Percentiles rank a stretch among this genome's conserved stretches.
Conservation (phyloP, 1,284 basidiomycete genomes). For the Malassezia furfur region DNA sequence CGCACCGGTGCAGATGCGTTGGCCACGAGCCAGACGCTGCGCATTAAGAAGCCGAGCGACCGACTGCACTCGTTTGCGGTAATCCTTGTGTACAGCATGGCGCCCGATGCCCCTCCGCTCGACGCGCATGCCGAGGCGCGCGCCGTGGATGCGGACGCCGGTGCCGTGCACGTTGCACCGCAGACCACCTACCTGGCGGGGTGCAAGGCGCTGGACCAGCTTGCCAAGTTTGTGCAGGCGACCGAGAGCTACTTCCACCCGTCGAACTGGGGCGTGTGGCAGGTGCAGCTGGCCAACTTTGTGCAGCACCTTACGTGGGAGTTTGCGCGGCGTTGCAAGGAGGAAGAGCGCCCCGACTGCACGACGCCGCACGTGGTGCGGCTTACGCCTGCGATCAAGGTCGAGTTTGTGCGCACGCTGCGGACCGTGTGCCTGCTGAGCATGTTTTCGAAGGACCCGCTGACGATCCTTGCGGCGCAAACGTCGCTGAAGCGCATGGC, state of each 20-base stretch:
- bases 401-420: slow-evolving; percentile 69
- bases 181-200: slow-evolving; percentile 58
- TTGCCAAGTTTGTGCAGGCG: slow-evolving; percentile 79
- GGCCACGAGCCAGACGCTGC: slow-evolving; percentile 58
- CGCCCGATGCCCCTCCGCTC: slow-evolving; percentile 61
- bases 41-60: slow-evolving; percentile 68
- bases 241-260: slow-evolving; percentile 90
- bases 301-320: slow-evolving; percentile 71
- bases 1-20: slow-evolving; percentile 52
- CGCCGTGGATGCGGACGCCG: slow-evolving; percentile 32
- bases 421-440: slow-evolving; percentile 80
- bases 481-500: slow-evolving; percentile 58
- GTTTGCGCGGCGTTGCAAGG: slow-evolving; percentile 54
- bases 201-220: slow-evolving; percentile 75
- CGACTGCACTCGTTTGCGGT: slow-evolving; percentile 69
- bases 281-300: slow-evolving; percentile 66
- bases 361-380: slow-evolving; percentile 67
- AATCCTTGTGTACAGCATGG: slow-evolving; percentile 82
- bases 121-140: slow-evolving; percentile 18
- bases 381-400: slow-evolving; percentile 71
- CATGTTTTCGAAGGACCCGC: slow-evolving; percentile 77
- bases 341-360: slow-evolving; percentile 71
- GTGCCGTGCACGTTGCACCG: slow-evolving; percentile 49
- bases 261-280: slow-evolving; percentile 45
- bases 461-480: slow-evolving; percentile 52